Base-by-base conservation (phyloP, 257 asterid genomes). In the Eucommia ulmoides region DNA sequence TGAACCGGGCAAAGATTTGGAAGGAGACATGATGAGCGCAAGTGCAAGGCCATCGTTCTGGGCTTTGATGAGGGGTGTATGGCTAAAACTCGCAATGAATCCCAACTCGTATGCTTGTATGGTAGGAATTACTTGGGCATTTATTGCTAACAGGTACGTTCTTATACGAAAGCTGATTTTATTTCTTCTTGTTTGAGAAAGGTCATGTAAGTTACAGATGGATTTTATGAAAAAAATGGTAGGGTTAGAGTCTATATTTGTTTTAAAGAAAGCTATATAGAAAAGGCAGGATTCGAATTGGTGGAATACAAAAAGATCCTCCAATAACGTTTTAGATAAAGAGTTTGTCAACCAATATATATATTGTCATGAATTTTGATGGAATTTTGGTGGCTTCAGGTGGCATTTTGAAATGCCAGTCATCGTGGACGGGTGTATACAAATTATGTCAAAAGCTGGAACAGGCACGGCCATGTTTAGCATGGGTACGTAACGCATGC, bases 391-490 rank as follows among this genome's bases (percentile, higher is more conserved):
- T 22, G 12, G 8, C 19, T 33, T 20, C 22, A 83, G 97, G 76
- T 88, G 93, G 93, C 45, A 75, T 58, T 45, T 83, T 10, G 56
- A 62, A 23, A 68, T 84, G 88, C 94, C 94, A 0, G 42, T 55
- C 60, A 67, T 81, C 24, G 56, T 77, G 50, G 77, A 79, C 49
- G 95, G 86, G 24, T 84, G 85, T 9, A 70, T 84, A 23, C 22
- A 66, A 53, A 77, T 88, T 21, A 74, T 88, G 88, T 77, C 88
- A 24, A 88, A 53, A 55, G 95, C 82, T 7, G 95, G 95, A 22
- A 65, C 77, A 38, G 88, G 95, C 20, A 71, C 77, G 20, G 67
- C 88, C 50, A 88, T 88, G 95, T 88, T 88, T 62, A 71, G 56
- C 22, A 76, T 81, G 73, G 95, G 95, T 87, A 53, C 15, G 74